phyloP scores from a whole-genome alignment of 306 rosid genomes.

The Macrotyloma uniflorum region DNA sequence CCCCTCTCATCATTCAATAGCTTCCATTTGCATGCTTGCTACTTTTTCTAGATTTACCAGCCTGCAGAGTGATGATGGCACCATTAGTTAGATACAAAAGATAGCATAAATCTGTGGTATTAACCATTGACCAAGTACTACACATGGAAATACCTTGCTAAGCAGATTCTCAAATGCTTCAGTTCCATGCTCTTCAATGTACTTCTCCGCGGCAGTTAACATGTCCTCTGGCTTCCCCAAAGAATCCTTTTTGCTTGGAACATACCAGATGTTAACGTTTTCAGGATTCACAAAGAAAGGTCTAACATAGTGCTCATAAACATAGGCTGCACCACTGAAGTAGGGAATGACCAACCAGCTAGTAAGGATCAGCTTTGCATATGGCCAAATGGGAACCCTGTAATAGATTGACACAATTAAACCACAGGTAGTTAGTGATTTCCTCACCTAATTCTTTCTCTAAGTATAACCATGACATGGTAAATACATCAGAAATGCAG shows the following conservation, averaged over 20 bases:
- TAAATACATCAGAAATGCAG: neutral
- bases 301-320: conserved; percentile 75
- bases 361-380: conserved; percentile 65
- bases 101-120: neutral
- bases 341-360: conserved; percentile 85
- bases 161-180: conserved; percentile 63
- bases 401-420: conserved; percentile 20
- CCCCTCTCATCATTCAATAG: neutral
- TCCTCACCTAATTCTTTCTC: neutral
- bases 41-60: conserved; percentile 56
- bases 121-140: neutral
- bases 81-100: neutral
- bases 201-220: conserved; percentile 71
- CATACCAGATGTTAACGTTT: conserved; percentile 71
- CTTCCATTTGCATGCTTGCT: conserved; percentile 33
- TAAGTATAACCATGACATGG: neutral
- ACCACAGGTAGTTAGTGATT: neutral
- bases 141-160: conserved; percentile 51
- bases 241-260: conserved; percentile 71
- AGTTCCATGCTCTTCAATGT: conserved; percentile 68
- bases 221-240: conserved; percentile 57
- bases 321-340: conserved; percentile 83
- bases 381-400: conserved; percentile 89
- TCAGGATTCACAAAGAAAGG: conserved; percentile 67
- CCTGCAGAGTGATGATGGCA: conserved; percentile 46